phyloP scores from a whole-genome alignment of 345 rosid genomes.

The Citrus maxima region DNA sequence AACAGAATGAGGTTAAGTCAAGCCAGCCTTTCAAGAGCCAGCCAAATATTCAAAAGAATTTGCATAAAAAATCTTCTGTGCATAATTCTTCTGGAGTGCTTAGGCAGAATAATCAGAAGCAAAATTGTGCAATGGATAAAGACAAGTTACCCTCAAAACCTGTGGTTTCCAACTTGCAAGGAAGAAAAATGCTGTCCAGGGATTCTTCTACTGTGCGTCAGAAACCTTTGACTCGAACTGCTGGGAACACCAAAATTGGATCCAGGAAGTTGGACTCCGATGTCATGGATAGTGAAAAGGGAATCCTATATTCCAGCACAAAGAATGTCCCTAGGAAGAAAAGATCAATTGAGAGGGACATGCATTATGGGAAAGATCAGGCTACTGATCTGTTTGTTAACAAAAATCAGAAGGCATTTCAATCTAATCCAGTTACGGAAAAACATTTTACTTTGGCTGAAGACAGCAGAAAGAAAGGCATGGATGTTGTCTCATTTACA shows the following conservation, averaged over 20 bases:
- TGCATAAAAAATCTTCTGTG: constrained; percentile 42
- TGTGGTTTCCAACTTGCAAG: constrained; percentile 27
- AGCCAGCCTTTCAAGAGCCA: constrained; percentile 59
- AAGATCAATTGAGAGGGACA: constrained; percentile 51
- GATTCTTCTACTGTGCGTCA: constrained; percentile 34
- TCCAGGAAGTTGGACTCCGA: constrained; percentile 53
- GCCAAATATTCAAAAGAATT: constrained; percentile 44
- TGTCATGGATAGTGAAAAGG: constrained; percentile 36
- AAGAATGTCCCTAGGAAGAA: constrained; percentile 59
- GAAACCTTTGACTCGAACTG: constrained; percentile 34
- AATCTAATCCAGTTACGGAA: constrained; percentile 26
- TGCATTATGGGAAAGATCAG: constrained; percentile 39
- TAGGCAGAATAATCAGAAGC: constrained; percentile 89
- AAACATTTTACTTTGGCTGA: constrained; percentile 44
- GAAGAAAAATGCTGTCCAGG: constrained; percentile 38
- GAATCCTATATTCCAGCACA: constrained; percentile 24
- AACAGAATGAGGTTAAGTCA: constrained; percentile 46
- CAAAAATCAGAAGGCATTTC: constrained; percentile 33
- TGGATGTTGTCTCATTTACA: constrained; percentile 79
- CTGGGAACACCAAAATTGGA: constrained; percentile 43
- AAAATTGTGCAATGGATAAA: constrained; percentile 50
- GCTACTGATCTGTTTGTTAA: constrained; percentile 22
- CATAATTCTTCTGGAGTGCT: constrained; percentile 53
- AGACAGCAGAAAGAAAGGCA: constrained; percentile 60
- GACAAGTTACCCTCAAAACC: constrained; percentile 47